Percentiles rank a stretch among this genome's conserved stretches.
Conservation (phyloP, 1,284 basidiomycete genomes). For the Puccinia polysora region DNA sequence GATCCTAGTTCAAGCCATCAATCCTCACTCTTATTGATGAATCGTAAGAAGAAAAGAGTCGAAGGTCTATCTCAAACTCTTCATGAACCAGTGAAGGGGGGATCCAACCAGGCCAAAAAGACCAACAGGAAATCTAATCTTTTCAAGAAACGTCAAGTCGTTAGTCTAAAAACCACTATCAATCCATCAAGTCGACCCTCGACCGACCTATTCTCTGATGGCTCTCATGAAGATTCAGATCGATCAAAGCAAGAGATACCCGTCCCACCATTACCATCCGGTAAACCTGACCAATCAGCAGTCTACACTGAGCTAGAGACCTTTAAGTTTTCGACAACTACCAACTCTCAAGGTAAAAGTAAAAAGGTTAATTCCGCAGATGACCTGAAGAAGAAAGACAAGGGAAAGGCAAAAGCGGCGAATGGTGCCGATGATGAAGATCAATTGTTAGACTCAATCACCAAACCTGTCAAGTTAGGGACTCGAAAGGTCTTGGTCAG, state of each 20-base stretch:
- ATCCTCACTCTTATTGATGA: not conserved
- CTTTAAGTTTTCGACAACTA: conserved; percentile 18
- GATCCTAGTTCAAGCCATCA: not conserved
- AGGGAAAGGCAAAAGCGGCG: conserved; percentile 14
- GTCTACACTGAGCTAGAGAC: conserved; percentile 38
- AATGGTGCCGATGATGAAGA: not conserved
- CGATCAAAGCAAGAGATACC: not conserved
- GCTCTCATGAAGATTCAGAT: not conserved
- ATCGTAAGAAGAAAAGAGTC: conserved; percentile 22
- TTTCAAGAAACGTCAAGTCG: not conserved
- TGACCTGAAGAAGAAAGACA: not conserved
- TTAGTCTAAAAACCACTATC: not conserved
- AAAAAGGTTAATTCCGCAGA: not conserved
- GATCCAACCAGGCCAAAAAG: not conserved
- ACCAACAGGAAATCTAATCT: not conserved
- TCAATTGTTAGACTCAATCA: not conserved
- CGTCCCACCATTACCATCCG: conserved; percentile 32
- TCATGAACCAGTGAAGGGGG: too few species aligned
- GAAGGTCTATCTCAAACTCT: not conserved
- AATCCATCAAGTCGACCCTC: not conserved
- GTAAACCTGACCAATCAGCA: conserved; percentile 21
- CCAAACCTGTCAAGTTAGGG: conserved; percentile 25
- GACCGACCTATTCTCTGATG: not conserved
- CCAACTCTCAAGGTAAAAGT: not conserved
- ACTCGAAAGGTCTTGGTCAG: conserved; percentile 37